A percentile compares a stretch with the other conserved stretches of the same genome.
Evolutionary conservation across 2,329 filamentous ascomycete genomes (phyloP).

Genomic region (Fusarium sp.): DNA sequence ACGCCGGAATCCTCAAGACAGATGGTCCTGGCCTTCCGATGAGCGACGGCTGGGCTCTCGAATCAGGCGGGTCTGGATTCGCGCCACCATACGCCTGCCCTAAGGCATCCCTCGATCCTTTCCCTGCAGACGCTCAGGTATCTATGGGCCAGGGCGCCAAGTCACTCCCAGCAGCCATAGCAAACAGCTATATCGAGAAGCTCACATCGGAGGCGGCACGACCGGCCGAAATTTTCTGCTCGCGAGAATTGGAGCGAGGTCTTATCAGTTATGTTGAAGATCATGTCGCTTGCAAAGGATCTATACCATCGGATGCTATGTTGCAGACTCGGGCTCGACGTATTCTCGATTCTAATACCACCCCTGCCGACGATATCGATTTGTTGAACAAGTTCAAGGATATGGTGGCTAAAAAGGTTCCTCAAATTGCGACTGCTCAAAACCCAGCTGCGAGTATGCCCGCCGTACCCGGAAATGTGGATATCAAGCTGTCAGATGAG

Average conservation of each 20-base stretch:
- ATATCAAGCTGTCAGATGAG: constrained; percentile 52
- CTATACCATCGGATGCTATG: constrained; percentile 60
- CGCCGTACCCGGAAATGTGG: constrained; percentile 47
- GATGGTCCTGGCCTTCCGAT: constrained; percentile 62
- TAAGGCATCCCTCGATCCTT: constrained; percentile 52
- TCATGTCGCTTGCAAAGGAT: constrained; percentile 52
- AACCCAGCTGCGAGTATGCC: constrained; percentile 6
- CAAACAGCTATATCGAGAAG: constrained; percentile 61
- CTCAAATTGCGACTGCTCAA: constrained; percentile 28
- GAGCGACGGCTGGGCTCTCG: constrained; percentile 57
- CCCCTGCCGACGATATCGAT: constrained; percentile 65
- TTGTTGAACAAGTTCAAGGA: constrained; percentile 66
- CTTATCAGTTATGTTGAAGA: constrained; percentile 61
- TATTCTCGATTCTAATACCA: constrained; percentile 59
- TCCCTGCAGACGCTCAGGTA: constrained; percentile 50
- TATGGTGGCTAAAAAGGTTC: constrained; percentile 52
- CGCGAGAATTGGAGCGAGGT: constrained; percentile 67
- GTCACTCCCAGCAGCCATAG: constrained; percentile 57
- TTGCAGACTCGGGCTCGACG: constrained; percentile 60
- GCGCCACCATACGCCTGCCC: constrained; percentile 65
- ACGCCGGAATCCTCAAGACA: constrained; percentile 62
- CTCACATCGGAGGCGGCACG: constrained; percentile 58
- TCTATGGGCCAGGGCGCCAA: constrained; percentile 53
- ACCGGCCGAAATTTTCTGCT: constrained; percentile 67
- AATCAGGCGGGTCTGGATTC: constrained; percentile 66